Percentiles rank a stretch among this genome's conserved stretches.
Evolutionary conservation across 306 rosid species (phyloP).

Genomic region (Geum urbanum): DNA sequence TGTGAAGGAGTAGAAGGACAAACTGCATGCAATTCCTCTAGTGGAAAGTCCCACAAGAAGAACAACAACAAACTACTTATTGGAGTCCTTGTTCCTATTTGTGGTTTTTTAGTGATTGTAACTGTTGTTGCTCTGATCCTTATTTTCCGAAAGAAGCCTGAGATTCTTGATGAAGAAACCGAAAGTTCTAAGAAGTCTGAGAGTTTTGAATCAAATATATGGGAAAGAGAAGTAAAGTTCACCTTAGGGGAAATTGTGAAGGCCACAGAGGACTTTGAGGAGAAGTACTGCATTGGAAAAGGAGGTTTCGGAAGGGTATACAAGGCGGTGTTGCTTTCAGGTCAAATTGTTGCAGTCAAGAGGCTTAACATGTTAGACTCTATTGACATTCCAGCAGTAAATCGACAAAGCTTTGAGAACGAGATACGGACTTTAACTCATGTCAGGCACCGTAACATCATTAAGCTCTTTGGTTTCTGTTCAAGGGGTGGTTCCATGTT

Average conservation of each 20-base stretch:
- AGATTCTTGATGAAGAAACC: conserved; percentile 28
- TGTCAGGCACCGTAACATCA: conserved; percentile 64
- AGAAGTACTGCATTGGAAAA: conserved; percentile 56
- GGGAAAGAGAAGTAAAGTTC: conserved; percentile 52
- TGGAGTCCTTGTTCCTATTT: conserved; percentile 42
- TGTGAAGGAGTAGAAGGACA: conserved; percentile 47
- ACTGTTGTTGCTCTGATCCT: conserved; percentile 21
- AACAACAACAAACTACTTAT: conserved; percentile 30
- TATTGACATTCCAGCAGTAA: conserved; percentile 39
- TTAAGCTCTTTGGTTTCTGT: conserved; percentile 60
- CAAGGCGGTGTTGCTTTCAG: conserved; percentile 38
- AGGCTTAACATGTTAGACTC: conserved; percentile 38
- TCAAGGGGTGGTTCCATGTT: conserved; percentile 45
- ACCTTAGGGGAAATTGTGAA: conserved; percentile 50
- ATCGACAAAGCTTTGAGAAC: conserved; percentile 45
- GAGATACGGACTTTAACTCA: conserved; percentile 57
- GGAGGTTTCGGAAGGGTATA: conserved; percentile 77
- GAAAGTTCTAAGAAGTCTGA: conserved; percentile 11
- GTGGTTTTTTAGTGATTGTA: conserved; percentile 27
- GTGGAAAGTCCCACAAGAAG: conserved; percentile 26
- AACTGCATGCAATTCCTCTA: conserved; percentile 20
- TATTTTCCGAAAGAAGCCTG: conserved; percentile 7
- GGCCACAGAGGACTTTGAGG: conserved; percentile 52
- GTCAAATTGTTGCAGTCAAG: conserved; percentile 56
- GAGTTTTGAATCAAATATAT: conserved; percentile 19